A percentile compares a stretch with the other conserved stretches of the same genome.
These are phyloP conservation scores for Neurospora discreta DNA, from an alignment of 495 filamentous ascomycete genomes.

Conservation along the genomic window DNA sequence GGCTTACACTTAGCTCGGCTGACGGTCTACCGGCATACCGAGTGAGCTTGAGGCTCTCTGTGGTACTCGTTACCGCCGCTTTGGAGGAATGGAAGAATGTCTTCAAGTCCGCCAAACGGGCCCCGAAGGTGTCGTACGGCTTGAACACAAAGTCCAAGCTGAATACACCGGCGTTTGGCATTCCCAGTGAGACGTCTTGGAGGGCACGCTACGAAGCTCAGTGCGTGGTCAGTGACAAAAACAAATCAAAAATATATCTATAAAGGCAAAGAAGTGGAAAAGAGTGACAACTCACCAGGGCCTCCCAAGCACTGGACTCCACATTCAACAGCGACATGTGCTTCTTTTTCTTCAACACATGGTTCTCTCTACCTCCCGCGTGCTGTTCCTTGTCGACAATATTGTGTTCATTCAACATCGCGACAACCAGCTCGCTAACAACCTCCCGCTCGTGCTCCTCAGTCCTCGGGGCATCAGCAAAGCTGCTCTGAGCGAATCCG, in stretches of 20 bases:
- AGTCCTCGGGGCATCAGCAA: not conserved
- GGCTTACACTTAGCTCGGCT: not conserved
- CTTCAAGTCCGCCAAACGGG: not conserved
- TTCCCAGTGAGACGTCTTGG: not conserved
- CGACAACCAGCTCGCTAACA: not conserved
- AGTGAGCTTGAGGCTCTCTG: not conserved
- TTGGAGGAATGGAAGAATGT: not conserved
- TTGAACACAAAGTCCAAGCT: not conserved
- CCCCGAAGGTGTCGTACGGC: not conserved
- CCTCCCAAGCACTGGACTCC: not conserved
- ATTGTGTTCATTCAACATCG: not conserved
- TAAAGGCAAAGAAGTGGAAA: too few species aligned
- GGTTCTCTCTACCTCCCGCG: not conserved
- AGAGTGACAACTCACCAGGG: not conserved
- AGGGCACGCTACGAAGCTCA: not conserved
- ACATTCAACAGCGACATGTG: not conserved
- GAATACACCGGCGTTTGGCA: not conserved
- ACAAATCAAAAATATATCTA: too few species aligned
- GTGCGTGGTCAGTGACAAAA: not conserved
- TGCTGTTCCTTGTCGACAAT: not conserved
- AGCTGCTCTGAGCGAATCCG: not conserved
- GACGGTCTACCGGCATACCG: not conserved
- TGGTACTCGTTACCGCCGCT: not conserved
- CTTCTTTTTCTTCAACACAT: not conserved
- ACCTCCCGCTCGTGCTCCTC: not conserved